A percentile compares a stretch with the other conserved stretches of the same genome.
These are phyloP conservation scores for Staphylotrichum longicolle DNA, from an alignment of 495 filamentous ascomycete genomes.

Conservation along the genomic window DNA sequence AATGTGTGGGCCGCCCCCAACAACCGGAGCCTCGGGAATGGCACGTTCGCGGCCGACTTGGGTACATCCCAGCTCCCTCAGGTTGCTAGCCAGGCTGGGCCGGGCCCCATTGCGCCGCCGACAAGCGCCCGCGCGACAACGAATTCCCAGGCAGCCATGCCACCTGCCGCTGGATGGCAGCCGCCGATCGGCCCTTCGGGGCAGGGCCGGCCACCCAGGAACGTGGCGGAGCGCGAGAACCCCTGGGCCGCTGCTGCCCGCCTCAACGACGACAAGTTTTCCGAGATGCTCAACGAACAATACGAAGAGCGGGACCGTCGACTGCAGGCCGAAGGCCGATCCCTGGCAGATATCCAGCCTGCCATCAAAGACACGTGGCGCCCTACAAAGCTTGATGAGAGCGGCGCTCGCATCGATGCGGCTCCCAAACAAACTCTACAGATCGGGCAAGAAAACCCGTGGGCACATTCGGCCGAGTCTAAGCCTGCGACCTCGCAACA, in stretches of 20 bases:
- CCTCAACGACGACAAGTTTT: slow-evolving; percentile 29
- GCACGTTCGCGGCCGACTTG: slow-evolving; percentile 69
- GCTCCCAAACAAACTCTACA: slow-evolving; percentile 29
- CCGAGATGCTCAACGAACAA: slow-evolving; percentile 28
- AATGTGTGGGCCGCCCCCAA: slow-evolving; percentile 76
- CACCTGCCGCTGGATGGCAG: slow-evolving; percentile 25
- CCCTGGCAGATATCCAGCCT: slow-evolving; percentile 38
- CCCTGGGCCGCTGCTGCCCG: slow-evolving; percentile 23
- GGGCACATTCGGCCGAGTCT: slow-evolving; percentile 23
- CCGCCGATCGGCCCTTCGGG: slow-evolving; percentile 44
- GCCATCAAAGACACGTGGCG: slow-evolving; percentile 65
- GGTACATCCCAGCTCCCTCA: slow-evolving; percentile 42
- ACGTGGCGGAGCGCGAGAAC: slow-evolving; percentile 15
- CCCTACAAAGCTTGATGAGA: slow-evolving; percentile 52
- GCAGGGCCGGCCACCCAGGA: slow-evolving; percentile 15
- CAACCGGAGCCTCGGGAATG: slow-evolving; percentile 70
- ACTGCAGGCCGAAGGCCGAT: slow-evolving; percentile 31
- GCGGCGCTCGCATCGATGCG: slow-evolving; percentile 31
- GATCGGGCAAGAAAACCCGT: slow-evolving; percentile 29
- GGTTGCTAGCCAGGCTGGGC: slow-evolving; percentile 38
- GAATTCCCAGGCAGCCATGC: slow-evolving; percentile 1
- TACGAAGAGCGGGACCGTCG: slow-evolving; percentile 32
- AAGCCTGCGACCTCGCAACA: slow-evolving; percentile 22
- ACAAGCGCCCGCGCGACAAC: slow-evolving; percentile 15
- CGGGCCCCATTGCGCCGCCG: slow-evolving; percentile 47